Percentiles rank a stretch among this genome's conserved stretches.
These are phyloP conservation scores for Fusarium sp. DNA, from an alignment of 2,329 filamentous ascomycete genomes.

Conservation along the genomic window DNA sequence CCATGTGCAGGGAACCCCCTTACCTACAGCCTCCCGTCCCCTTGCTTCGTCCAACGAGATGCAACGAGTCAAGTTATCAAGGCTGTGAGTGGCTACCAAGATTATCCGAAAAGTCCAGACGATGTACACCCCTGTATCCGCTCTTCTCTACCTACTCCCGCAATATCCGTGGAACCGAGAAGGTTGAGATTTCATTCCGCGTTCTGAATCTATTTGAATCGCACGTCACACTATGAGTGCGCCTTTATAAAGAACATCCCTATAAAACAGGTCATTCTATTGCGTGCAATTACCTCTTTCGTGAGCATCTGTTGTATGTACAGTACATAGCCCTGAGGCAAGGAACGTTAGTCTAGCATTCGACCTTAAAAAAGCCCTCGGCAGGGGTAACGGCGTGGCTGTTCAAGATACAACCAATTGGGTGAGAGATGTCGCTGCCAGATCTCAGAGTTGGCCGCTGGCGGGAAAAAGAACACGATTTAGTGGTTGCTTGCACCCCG, in stretches of 20 bases:
- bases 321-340: not conserved
- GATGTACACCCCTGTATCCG: slow-evolving; percentile 3
- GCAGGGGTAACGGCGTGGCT: slow-evolving; percentile 31
- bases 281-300: slow-evolving; percentile 23
- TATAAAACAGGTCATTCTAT: slow-evolving; percentile 6
- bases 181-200: slow-evolving; percentile 29
- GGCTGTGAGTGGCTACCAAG: slow-evolving; percentile 17
- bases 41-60: slow-evolving; percentile 1
- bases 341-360: slow-evolving; percentile 1
- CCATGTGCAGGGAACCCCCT: not conserved
- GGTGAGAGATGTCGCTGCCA: slow-evolving; percentile 32
- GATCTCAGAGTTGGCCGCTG: slow-evolving; percentile 41
- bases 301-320: not conserved
- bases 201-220: slow-evolving; percentile 16
- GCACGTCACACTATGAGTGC: not conserved
- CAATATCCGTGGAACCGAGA: slow-evolving; percentile 7
- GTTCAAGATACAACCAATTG: slow-evolving; percentile 34
- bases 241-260: slow-evolving; percentile 18
- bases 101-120: slow-evolving; percentile 12
- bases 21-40: not conserved
- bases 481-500: slow-evolving; percentile 37
- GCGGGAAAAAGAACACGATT: slow-evolving; percentile 23
- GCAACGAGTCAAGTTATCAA: slow-evolving; percentile 4
- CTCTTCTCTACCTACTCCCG: slow-evolving; percentile 16
- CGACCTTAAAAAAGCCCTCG: slow-evolving; percentile 1